phyloP scores from a whole-genome alignment of 495 filamentous ascomycete genomes.

The Trichoderma erinaceum region DNA sequence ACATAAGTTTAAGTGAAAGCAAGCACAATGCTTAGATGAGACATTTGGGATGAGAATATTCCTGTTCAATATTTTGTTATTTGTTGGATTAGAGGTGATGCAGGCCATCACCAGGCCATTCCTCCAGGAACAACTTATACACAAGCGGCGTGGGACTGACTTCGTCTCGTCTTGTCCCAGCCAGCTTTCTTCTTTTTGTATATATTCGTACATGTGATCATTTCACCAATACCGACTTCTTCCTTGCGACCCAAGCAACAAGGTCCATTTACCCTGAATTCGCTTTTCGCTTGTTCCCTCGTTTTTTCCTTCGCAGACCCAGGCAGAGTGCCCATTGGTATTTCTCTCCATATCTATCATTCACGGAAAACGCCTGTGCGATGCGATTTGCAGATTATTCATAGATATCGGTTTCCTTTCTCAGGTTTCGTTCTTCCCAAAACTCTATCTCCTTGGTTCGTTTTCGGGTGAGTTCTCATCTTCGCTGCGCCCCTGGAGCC shows the following conservation, averaged over 20 bases:
- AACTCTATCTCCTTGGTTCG: not conserved
- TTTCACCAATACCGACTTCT: not conserved
- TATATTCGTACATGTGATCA: not conserved
- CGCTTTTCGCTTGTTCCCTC: not conserved
- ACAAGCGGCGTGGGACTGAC: not conserved
- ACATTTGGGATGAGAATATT: not conserved
- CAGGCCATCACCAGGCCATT: not conserved
- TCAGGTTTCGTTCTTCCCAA: not conserved
- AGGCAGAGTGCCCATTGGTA: not conserved
- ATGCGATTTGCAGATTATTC: slow-evolving; percentile 9
- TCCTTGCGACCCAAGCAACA: not conserved
- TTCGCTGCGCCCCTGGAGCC: not conserved
- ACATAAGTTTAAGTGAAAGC: not conserved
- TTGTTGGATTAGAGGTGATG: not conserved
- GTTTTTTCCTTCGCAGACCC: not conserved
- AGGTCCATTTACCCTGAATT: not conserved
- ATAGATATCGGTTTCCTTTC: not conserved
- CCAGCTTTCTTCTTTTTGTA: not conserved
- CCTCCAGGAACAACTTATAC: not conserved
- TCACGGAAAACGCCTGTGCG: slow-evolving; percentile 15
- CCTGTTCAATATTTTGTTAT: not conserved
- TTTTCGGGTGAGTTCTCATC: not conserved
- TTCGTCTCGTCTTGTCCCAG: not conserved
- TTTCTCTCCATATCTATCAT: slow-evolving; percentile 15
- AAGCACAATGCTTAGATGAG: not conserved